Evolutionary conservation across 495 filamentous ascomycete genomes (phyloP).

Genomic region (Penicillium goetzii): DNA sequence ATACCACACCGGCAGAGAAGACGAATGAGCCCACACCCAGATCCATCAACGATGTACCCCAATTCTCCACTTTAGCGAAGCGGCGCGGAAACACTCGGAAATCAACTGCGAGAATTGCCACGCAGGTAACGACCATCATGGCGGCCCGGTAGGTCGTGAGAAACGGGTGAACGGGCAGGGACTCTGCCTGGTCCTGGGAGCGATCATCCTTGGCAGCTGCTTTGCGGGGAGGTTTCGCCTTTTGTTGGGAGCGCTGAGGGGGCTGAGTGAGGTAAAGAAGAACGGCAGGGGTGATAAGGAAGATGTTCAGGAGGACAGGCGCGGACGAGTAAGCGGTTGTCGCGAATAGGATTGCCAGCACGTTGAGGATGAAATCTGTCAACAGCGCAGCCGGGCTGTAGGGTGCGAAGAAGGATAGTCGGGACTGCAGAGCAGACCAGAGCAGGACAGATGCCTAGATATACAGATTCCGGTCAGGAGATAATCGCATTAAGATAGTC

Average conservation of each 20-base stretch:
- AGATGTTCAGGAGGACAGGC: slow-evolving; percentile 73
- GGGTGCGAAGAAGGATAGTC: slow-evolving; percentile 80
- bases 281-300: slow-evolving; percentile 72
- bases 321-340: slow-evolving; percentile 81
- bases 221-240: slow-evolving; percentile 61
- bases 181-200: slow-evolving; percentile 38
- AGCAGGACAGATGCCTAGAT: slow-evolving; percentile 75
- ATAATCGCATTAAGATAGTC: neutral
- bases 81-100: slow-evolving; percentile 90
- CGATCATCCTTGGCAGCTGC: slow-evolving; percentile 36
- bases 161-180: slow-evolving; percentile 83
- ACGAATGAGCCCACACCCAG: slow-evolving; percentile 97
- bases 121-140: slow-evolving; percentile 92
- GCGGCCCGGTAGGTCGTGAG: slow-evolving; percentile 85
- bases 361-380: slow-evolving; percentile 86
- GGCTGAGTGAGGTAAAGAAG: slow-evolving; percentile 59
- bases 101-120: slow-evolving; percentile 96
- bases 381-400: slow-evolving; percentile 68
- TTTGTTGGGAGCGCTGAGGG: slow-evolving; percentile 49
- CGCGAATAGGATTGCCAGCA: slow-evolving; percentile 77
- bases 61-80: slow-evolving; percentile 97
- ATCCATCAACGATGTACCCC: slow-evolving; percentile 98
- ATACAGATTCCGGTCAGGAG: neutral
- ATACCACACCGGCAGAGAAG: slow-evolving; percentile 92
- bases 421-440: slow-evolving; percentile 87